Base-by-base conservation (phyloP, 169 alveolate genomes). In the Plasmodium yoelii region DNA sequence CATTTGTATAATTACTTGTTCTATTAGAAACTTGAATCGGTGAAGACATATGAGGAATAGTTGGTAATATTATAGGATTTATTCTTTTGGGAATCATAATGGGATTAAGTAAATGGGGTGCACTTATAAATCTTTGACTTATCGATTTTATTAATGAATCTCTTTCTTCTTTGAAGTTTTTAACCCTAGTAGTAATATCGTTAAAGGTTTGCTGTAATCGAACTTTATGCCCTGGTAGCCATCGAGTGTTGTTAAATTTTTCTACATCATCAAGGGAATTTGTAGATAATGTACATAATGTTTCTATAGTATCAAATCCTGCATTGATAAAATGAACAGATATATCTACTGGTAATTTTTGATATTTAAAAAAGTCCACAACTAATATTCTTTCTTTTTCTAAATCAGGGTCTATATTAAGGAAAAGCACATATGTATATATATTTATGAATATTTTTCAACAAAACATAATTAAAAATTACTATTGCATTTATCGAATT, bases 221-320 rank as follows among this genome's bases (percentile, higher is more conserved):
- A 28, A 96, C 95, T 88, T 95, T 95, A 93, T 96, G 98, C 1
- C 98, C 98, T 0, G 98, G 98, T 46, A 95, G 94, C 97, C 97
- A 95, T 69, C 94, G 90, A 28, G 96, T 95, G 46, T 93, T 93
- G 56, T 93, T 94, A 92, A 92, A 96, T 44, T 90, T 80, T 90
- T 96, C 98, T 44, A 96, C 95, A 68, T 95, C 97, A 51, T 93
- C 97, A 74, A 96, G 89, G 5, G 97, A 73, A 68, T 93, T 97
- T 44, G 94, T 87, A 34, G 96, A 95, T 61, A 96, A 88, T 39
- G 97, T 94, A 18, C 94, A 88, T 64, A 96, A 87, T 28, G 98
- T 94, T 77, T 96, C 98, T 39, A 96, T 88, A 5, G 98, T 96
- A 73, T 96, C 98, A 77, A 94, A 96, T 5, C 98, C 98, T 5